Base-by-base conservation (phyloP, 345 rosid genomes). In the Kernera saxatilis region DNA sequence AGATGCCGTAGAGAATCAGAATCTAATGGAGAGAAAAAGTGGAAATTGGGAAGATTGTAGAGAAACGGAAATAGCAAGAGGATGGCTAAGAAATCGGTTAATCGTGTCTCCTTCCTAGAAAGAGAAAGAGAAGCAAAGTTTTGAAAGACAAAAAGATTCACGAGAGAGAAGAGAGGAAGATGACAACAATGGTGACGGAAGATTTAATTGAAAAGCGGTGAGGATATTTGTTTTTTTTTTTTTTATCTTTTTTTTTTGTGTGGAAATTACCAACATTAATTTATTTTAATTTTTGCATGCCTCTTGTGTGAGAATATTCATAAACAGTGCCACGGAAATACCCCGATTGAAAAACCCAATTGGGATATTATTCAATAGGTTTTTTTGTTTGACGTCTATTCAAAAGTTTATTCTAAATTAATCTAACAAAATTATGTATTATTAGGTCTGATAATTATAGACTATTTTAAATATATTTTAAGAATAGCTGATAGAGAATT, bases 161-260 rank as follows among this genome's bases (percentile, higher is more conserved):
- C 73, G 68, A 67, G 72, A 72, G 76, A 71, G 60, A 44, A n/a
- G 74, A n/a, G 56, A 59, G 30, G 56, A 67, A 74, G 73, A 60
- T 67, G 78, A 74, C 78, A 74, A 67, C 73, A 41, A 67, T 67
- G 78, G 73, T 74, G 78, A 67, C 68, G 72, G 2, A 30, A 58
- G 62, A 30, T 66, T 66, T 35, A n/a, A 48, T 49, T 39, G 17
- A 40, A 22, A 58, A 49, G 78, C 68, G 73, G 73, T 58, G 46
- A 13, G 0, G 66, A 37, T 58, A 39, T 65, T 57, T n/a, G n/a
- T n/a, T 46, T 7, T 0, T 25, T 44, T 58, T 6, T 19, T 6
- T 25, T 9, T 37, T 12, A 27, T 7, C 3, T n/a, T n/a, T n/a
- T n/a, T n/a, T n/a, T n/a, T n/a, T n/a, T n/a, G n/a, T n/a, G n/a